phyloP scores from a whole-genome alignment of 768 basidiomycete genomes.

The Termitomyces sp. region DNA sequence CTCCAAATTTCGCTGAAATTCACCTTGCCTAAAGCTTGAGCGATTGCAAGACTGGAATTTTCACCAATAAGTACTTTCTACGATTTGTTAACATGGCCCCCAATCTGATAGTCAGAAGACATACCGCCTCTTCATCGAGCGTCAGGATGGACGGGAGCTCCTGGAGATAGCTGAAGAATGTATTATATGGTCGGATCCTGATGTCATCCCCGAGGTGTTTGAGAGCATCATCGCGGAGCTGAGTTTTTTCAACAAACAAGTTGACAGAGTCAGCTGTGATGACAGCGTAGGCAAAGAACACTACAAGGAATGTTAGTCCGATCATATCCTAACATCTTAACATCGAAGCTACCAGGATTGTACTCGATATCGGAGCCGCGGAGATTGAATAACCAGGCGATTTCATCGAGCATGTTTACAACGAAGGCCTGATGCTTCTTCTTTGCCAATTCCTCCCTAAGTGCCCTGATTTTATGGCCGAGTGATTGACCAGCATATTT shows the following conservation, averaged over 20 bases:
- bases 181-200: constrained; percentile 63
- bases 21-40: constrained; percentile 71
- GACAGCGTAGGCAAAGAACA: constrained; percentile 91
- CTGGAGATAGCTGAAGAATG: constrained; percentile 60
- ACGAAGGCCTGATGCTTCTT: constrained; percentile 67
- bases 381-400: constrained; percentile 92
- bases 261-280: constrained; percentile 52
- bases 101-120: neutral
- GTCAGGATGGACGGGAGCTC: constrained; percentile 32
- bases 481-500: constrained; percentile 71
- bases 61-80: constrained; percentile 74
- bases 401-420: constrained; percentile 87
- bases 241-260: constrained; percentile 64
- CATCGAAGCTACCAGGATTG: constrained; percentile 40
- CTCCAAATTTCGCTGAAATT: constrained; percentile 3
- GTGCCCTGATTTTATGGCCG: constrained; percentile 56
- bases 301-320: constrained; percentile 26
- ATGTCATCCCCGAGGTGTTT: constrained; percentile 53
- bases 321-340: neutral
- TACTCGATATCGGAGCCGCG: constrained; percentile 89
- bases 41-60: constrained; percentile 76
- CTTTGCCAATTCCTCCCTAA: constrained; percentile 62
- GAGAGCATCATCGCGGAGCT: constrained; percentile 36
- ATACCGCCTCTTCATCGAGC: constrained; percentile 26
- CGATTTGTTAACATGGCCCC: neutral